phyloP scores from a whole-genome alignment of 192 early-diverging fungal genomes.

The Entophlyctis luteolus region DNA sequence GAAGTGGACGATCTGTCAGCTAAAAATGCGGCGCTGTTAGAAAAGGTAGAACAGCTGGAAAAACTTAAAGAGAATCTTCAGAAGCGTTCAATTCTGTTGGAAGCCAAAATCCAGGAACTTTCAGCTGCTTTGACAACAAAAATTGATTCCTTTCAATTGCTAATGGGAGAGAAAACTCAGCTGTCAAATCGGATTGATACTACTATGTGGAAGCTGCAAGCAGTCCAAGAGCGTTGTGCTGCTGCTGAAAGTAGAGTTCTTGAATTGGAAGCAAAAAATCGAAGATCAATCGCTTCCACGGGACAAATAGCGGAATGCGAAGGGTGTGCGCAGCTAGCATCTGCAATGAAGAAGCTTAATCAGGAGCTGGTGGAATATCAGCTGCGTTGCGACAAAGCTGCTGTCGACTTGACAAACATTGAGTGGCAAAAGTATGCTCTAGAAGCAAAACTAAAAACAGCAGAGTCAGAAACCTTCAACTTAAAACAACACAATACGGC shows the following conservation, averaged over 20 bases:
- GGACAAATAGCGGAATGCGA: neutral
- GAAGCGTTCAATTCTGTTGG: neutral
- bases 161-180: conserved; percentile 12
- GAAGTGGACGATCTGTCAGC: too few relatives aligned
- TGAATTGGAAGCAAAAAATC: neutral
- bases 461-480: neutral
- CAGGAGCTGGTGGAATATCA: conserved; percentile 5
- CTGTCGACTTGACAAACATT: conserved; percentile 6
- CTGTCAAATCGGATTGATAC: conserved; percentile 14
- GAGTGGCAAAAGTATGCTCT: conserved; percentile 21
- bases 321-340: conserved; percentile 2
- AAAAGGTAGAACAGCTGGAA: too few relatives aligned
- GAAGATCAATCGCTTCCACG: neutral
- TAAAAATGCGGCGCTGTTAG: too few relatives aligned
- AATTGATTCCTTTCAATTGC: neutral
- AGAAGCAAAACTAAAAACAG: conserved; percentile 8
- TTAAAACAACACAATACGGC: neutral
- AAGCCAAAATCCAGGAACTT: neutral
- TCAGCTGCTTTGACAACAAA: neutral
- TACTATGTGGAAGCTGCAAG: conserved; percentile 17
- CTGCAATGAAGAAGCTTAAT: conserved; percentile 11
- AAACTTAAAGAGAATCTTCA: neutral
- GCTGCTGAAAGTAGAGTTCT: conserved; percentile 1
- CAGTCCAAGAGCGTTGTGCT: conserved; percentile 9
- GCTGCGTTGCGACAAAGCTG: conserved; percentile 9